phyloP scores from a whole-genome alignment of 768 basidiomycete genomes.

The Guyanaporus albipodus region DNA sequence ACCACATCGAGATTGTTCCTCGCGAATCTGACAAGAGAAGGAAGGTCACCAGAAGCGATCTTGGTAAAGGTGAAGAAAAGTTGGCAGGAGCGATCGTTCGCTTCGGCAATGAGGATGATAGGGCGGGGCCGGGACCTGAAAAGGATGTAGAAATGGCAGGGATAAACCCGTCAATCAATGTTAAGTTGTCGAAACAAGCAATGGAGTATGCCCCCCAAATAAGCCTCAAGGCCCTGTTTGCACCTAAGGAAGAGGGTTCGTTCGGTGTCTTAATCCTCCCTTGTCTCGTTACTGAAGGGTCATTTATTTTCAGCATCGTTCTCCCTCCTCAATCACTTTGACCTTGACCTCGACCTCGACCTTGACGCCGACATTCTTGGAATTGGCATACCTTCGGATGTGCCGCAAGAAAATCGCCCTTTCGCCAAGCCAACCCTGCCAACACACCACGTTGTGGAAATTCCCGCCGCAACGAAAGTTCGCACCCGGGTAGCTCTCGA shows the following conservation, averaged over 20 bases:
- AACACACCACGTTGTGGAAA: not conserved
- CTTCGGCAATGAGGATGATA: not conserved
- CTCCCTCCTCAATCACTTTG: constrained; percentile 71
- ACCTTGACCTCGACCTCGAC: constrained; percentile 71
- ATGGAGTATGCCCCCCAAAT: constrained; percentile 8
- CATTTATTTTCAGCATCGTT: constrained; percentile 47
- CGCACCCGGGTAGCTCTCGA: constrained; percentile 39
- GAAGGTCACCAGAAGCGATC: not conserved
- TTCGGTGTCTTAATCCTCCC: not conserved
- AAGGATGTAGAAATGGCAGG: constrained; percentile 15
- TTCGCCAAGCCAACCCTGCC: constrained; percentile 3
- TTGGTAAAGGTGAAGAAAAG: constrained; percentile 28
- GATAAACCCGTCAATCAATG: not conserved
- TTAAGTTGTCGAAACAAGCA: not conserved
- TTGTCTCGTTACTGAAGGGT: not conserved
- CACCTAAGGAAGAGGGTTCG: constrained; percentile 63
- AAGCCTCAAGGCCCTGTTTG: constrained; percentile 71
- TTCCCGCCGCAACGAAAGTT: constrained; percentile 6
- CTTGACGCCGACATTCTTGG: constrained; percentile 53
- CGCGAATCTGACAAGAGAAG: not conserved
- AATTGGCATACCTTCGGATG: constrained; percentile 13
- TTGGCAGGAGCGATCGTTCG: not conserved
- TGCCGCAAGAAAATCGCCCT: not conserved
- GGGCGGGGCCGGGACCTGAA: constrained; percentile 4
- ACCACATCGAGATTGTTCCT: constrained; percentile 19